Percentiles rank a stretch among this genome's conserved stretches.
Evolutionary conservation across 2,329 filamentous ascomycete species (phyloP).

Genomic region (Berkeleyomyces rouxiae): DNA sequence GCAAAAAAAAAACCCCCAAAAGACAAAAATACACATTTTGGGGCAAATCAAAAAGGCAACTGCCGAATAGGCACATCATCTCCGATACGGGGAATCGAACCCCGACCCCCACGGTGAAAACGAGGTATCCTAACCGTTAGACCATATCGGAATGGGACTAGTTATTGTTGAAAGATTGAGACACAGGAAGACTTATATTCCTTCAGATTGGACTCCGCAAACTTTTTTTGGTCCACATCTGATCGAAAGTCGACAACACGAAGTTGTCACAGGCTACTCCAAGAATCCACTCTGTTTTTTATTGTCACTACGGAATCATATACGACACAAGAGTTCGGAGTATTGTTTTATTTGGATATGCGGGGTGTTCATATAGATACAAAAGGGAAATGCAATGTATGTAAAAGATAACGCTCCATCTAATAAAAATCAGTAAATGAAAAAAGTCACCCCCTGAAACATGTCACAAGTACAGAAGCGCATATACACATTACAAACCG

Average conservation of each 20-base stretch:
- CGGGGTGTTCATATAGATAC: neutral
- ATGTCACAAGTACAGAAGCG: neutral
- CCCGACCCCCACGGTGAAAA: conserved; percentile 13
- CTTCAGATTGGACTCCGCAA: no score
- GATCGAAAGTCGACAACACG: no score
- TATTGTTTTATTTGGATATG: no score
- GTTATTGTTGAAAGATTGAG: neutral
- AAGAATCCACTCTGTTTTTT: no score
- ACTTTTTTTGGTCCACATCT: no score
- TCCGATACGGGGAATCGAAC: conserved; percentile 14
- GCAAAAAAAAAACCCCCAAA: neutral
- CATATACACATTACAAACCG: neutral
- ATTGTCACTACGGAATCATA: no score
- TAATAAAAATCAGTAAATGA: neutral
- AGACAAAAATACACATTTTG: neutral
- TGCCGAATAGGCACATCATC: neutral
- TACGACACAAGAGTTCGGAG: no score
- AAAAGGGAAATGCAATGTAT: neutral
- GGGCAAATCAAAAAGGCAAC: neutral
- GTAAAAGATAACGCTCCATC: neutral
- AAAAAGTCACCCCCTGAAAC: neutral
- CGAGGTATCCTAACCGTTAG: conserved; percentile 14
- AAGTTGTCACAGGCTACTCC: no score
- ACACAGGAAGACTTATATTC: no score
- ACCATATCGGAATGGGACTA: conserved; percentile 9